Evolutionary conservation across 345 rosid species (phyloP).

Genomic region (Boechera retrofracta): DNA sequence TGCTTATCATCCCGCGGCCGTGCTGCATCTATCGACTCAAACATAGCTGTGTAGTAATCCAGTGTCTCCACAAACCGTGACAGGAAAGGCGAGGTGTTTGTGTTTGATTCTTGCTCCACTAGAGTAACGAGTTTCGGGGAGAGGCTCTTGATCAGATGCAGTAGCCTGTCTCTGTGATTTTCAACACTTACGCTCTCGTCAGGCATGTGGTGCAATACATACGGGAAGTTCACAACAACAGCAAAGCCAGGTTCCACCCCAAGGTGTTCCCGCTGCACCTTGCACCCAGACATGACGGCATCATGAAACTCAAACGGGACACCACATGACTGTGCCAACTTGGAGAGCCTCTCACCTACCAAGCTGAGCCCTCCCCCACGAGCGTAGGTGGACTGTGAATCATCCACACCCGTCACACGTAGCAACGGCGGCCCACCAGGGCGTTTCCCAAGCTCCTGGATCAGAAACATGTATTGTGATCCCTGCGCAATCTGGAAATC

Average conservation of each 20-base stretch:
- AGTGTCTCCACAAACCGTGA: slow-evolving; percentile 66
- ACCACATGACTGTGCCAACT: slow-evolving; percentile 56
- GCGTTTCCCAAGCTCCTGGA: slow-evolving; percentile 63
- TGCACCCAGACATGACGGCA: slow-evolving; percentile 72
- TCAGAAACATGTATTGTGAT: slow-evolving; percentile 69
- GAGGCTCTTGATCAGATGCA: slow-evolving; percentile 83
- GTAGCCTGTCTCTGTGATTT: slow-evolving; percentile 81
- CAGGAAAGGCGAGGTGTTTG: slow-evolving; percentile 77
- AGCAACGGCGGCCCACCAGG: slow-evolving; percentile 74
- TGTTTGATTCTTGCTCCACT: slow-evolving; percentile 84
- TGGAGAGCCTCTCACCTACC: slow-evolving; percentile 63
- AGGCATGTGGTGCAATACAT: slow-evolving; percentile 92
- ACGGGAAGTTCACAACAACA: slow-evolving; percentile 87
- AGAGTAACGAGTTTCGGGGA: slow-evolving; percentile 76
- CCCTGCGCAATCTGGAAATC: slow-evolving; percentile 95
- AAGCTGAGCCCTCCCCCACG: slow-evolving; percentile 89
- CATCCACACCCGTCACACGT: slow-evolving; percentile 89
- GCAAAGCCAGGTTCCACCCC: slow-evolving; percentile 72
- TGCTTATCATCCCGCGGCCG: slow-evolving; percentile 63
- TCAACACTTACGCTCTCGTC: slow-evolving; percentile 86
- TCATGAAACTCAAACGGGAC: slow-evolving; percentile 85
- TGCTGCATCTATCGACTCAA: slow-evolving; percentile 73
- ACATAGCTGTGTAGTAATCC: slow-evolving; percentile 80
- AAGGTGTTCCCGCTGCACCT: slow-evolving; percentile 66
- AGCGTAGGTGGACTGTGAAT: slow-evolving; percentile 87